A percentile compares a stretch with the other conserved stretches of the same genome.
These are phyloP conservation scores for Noccaea caerulescens DNA, from an alignment of 345 rosid genomes.

Conservation along the genomic window DNA sequence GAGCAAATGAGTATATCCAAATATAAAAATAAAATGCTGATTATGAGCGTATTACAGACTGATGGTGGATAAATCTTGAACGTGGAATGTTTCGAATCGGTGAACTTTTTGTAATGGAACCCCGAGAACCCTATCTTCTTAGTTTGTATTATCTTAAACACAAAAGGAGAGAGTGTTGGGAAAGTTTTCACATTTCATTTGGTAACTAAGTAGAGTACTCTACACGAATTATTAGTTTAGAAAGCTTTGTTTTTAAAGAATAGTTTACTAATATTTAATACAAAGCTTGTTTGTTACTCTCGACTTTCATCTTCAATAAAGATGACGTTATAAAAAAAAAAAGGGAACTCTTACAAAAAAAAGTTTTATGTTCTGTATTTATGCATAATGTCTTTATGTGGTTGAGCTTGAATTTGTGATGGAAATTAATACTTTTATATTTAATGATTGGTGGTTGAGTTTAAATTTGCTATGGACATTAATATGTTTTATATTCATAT, in stretches of 20 bases:
- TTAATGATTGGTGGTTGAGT: conserved; percentile 18
- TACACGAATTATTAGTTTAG: conserved; percentile 4
- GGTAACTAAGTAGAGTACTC: conserved; percentile 19
- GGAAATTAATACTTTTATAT: neutral
- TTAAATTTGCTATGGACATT: neutral
- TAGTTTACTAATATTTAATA: neutral
- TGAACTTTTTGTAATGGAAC: neutral
- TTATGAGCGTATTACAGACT: conserved; percentile 7
- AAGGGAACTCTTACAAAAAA: neutral
- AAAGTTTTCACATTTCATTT: neutral
- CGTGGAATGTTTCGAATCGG: conserved; percentile 23
- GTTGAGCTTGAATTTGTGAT: conserved; percentile 24
- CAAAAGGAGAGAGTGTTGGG: conserved; percentile 17
- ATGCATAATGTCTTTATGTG: neutral
- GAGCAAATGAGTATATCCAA: conserved; percentile 8
- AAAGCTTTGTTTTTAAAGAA: neutral
- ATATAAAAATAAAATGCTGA: conserved; percentile 4
- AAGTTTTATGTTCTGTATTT: neutral
- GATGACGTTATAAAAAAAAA: no score
- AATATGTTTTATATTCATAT: neutral
- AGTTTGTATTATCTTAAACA: neutral
- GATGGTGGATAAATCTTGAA: conserved; percentile 26
- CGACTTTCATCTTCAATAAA: no score
- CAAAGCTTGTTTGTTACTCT: neutral
- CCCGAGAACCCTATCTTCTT: neutral